These are phyloP conservation scores for Immersiella caudata DNA, from an alignment of 495 filamentous ascomycete species.

Conservation along the genomic window DNA sequence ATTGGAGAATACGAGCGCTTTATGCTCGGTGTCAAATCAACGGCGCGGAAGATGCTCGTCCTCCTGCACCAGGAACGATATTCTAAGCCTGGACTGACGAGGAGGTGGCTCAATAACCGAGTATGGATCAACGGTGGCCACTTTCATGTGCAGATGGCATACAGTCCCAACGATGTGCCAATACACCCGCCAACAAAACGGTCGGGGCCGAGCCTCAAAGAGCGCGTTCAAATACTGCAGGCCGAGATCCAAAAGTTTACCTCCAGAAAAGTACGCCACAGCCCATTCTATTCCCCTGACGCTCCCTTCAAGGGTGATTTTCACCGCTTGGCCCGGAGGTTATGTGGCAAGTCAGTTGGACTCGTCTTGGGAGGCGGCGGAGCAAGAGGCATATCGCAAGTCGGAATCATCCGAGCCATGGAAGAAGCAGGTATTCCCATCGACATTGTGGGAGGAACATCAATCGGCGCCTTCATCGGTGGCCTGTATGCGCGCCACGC, in stretches of 20 bases:
- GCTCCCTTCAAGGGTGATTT: conserved; percentile 96
- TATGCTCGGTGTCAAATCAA: conserved; percentile 94
- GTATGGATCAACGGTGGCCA: conserved; percentile 99
- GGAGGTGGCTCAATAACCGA: conserved; percentile 88
- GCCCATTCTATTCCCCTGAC: conserved; percentile 86
- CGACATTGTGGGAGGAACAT: conserved; percentile 94
- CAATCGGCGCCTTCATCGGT: conserved; percentile 97
- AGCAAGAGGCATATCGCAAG: conserved; percentile 85
- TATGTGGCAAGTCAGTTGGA: conserved; percentile 93
- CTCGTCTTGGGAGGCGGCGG: conserved; percentile 93
- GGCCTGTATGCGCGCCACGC: conserved; percentile 94
- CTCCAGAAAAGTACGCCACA: conserved; percentile 78
- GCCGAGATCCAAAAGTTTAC: conserved; percentile 98
- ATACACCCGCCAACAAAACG: conserved; percentile 75
- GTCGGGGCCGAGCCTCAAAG: conserved; percentile 83
- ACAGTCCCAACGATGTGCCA: conserved; percentile 74
- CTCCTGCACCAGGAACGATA: conserved; percentile 92
- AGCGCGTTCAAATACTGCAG: conserved; percentile 90
- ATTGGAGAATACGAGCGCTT: conserved; percentile 97
- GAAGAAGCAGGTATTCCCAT: conserved; percentile 97
- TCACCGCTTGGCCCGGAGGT: conserved; percentile 83
- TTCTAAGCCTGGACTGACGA: conserved; percentile 77
- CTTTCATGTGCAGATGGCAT: conserved; percentile 96
- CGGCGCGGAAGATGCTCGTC: conserved; percentile 90
- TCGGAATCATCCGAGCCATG: conserved; percentile 91